Conservation (phyloP, 169 alveolate species). For the Plasmodium fragile region DNA sequence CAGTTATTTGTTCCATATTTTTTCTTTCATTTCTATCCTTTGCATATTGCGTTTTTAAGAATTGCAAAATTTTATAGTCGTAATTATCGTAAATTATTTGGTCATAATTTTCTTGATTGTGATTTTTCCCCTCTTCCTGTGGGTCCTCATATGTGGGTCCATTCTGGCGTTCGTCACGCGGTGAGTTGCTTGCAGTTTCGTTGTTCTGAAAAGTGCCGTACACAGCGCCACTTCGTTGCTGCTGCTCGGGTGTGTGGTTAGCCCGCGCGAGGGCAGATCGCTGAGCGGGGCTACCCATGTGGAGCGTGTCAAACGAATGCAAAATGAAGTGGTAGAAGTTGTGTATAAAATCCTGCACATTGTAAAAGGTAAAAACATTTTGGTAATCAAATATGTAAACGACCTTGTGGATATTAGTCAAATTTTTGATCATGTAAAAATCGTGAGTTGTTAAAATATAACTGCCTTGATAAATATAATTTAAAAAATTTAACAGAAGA, state of each 20-base stretch:
- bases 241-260: neutral
- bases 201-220: neutral
- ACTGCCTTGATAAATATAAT: constrained; percentile 82
- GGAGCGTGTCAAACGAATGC: constrained; percentile 27
- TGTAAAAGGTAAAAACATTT: constrained; percentile 77
- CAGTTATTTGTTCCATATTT: constrained; percentile 40
- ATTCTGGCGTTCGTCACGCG: neutral
- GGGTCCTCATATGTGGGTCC: neutral
- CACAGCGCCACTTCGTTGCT: neutral
- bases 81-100: constrained; percentile 45
- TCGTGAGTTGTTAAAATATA: constrained; percentile 85
- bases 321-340: constrained; percentile 73
- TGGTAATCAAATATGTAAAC: constrained; percentile 74
- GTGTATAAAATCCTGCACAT: constrained; percentile 77
- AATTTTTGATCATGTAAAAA: constrained; percentile 77
- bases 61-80: constrained; percentile 49
- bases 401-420: constrained; percentile 73
- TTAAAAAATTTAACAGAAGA: constrained; percentile 68
- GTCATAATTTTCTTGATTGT: constrained; percentile 32
- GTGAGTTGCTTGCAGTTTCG: neutral
- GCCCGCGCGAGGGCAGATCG: too few relatives aligned
- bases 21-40: constrained; percentile 69
- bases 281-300: neutral
- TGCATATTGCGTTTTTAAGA: constrained; percentile 31
- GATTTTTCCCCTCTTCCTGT: neutral